phyloP scores from a whole-genome alignment of 805 yeast genomes.

The Candida takata region DNA sequence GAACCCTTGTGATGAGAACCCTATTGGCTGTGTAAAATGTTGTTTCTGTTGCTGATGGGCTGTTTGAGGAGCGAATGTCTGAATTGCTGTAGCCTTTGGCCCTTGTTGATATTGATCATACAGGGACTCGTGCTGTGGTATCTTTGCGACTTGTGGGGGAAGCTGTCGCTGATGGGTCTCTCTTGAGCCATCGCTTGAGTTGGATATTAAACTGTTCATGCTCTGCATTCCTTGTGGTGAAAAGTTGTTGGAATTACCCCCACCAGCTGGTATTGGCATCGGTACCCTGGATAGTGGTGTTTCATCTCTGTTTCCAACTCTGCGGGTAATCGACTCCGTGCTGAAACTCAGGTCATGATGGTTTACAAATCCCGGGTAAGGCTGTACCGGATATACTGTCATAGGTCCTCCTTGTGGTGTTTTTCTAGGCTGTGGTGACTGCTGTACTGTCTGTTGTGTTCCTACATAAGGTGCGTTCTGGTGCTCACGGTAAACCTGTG shows the following conservation, averaged over 20 bases:
- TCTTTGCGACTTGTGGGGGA: neutral
- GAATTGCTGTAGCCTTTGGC: neutral
- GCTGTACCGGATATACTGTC: slow-evolving; percentile 15
- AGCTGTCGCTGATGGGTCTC: slow-evolving; percentile 1
- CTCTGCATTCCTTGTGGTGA: slow-evolving; percentile 1
- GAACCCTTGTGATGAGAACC: no score
- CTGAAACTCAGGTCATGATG: slow-evolving; percentile 10
- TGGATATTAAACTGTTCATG: neutral
- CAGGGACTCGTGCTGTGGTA: no score
- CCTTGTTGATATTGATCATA: no score
- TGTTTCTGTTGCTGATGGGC: no score
- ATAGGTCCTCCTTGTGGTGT: neutral
- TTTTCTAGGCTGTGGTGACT: no score
- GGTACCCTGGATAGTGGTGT: slow-evolving; percentile 1
- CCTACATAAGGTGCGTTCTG: no score
- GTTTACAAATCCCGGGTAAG: slow-evolving; percentile 12
- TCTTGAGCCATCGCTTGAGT: slow-evolving; percentile 1
- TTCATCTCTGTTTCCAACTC: slow-evolving; percentile 10
- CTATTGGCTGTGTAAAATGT: no score
- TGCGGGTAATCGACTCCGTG: slow-evolving; percentile 11
- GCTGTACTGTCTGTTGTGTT: neutral
- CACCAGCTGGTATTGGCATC: neutral
- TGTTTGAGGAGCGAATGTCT: no score
- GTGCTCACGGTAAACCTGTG: no score
- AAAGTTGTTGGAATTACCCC: slow-evolving; percentile 1